phyloP scores from a whole-genome alignment of 805 yeast genomes.

The Wickerhamiella shivajii region DNA sequence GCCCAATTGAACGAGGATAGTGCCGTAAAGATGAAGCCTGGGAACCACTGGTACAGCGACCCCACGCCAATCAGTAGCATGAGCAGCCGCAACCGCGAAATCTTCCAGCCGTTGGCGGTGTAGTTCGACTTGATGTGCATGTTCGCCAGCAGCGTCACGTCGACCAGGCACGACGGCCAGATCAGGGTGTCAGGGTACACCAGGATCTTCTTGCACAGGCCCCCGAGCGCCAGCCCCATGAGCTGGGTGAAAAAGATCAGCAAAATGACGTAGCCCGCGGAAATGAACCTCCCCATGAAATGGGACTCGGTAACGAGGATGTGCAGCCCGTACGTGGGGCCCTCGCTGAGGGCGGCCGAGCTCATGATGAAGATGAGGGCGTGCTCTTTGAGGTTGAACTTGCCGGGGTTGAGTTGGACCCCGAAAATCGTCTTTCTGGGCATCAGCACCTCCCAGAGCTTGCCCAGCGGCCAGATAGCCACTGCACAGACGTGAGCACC shows the following conservation, averaged over 20 bases:
- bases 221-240: conserved; percentile 56
- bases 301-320: conserved; percentile 39
- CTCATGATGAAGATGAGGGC: conserved; percentile 41
- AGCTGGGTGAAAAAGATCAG: conserved; percentile 43
- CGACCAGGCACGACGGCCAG: conserved; percentile 57
- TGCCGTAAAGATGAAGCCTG: conserved; percentile 44
- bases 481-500: conserved; percentile 43
- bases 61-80: conserved; percentile 27
- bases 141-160: conserved; percentile 41
- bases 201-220: conserved; percentile 41
- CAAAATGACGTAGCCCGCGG: conserved; percentile 41
- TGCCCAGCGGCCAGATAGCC: conserved; percentile 52
- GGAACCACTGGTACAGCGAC: conserved; percentile 45
- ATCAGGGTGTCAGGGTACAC: conserved; percentile 52
- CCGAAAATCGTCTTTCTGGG: conserved; percentile 26
- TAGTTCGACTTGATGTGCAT: conserved; percentile 37
- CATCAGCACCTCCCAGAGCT: conserved; percentile 29
- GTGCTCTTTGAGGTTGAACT: conserved; percentile 51
- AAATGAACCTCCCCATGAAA: conserved; percentile 28
- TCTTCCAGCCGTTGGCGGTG: conserved; percentile 46
- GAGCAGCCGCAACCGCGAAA: conserved; percentile 39
- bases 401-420: conserved; percentile 40
- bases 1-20: conserved; percentile 45
- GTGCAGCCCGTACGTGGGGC: conserved; percentile 44
- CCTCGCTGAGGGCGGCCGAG: conserved; percentile 25